Percentiles rank a stretch among this genome's conserved stretches.
phyloP scores from a whole-genome alignment of 306 rosid species.

The Corylus heterophylla region DNA sequence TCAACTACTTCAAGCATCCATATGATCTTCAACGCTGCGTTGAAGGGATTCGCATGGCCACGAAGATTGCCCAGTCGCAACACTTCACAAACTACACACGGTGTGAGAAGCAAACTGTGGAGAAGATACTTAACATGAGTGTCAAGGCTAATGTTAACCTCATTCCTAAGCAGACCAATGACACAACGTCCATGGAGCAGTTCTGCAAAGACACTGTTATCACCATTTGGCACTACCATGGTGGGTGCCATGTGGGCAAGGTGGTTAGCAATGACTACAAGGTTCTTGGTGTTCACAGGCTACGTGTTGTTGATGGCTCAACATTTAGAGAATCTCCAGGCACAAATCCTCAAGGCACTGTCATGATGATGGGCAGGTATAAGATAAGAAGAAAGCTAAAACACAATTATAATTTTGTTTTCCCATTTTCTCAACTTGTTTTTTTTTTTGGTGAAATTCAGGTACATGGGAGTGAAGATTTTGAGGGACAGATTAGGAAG shows the following conservation, averaged over 20 bases:
- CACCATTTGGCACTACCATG: conserved; percentile 98
- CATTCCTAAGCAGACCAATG: conserved; percentile 68
- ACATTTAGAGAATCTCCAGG: conserved; percentile 81
- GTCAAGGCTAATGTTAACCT: conserved; percentile 78
- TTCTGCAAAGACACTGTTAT: conserved; percentile 89
- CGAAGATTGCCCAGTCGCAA: conserved; percentile 60
- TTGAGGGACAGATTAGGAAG: conserved; percentile 66
- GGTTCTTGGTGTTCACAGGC: conserved; percentile 73
- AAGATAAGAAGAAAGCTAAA: neutral
- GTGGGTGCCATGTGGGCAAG: conserved; percentile 85
- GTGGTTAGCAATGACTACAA: conserved; percentile 58
- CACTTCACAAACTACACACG: conserved; percentile 67
- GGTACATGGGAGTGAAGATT: conserved; percentile 96
- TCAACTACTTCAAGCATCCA: conserved; percentile 91
- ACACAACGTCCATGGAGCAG: conserved; percentile 70
- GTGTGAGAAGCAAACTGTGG: conserved; percentile 40
- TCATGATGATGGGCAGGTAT: conserved; percentile 98
- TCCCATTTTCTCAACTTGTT: neutral
- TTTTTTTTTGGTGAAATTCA: conserved; percentile 34
- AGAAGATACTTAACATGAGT: conserved; percentile 62
- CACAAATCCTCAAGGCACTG: conserved; percentile 94
- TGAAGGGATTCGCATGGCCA: conserved; percentile 60
- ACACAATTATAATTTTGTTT: neutral
- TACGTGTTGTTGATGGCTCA: conserved; percentile 84
- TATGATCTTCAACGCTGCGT: conserved; percentile 78